Evolutionary conservation across 345 rosid species (phyloP).

Genomic region (Eucalyptus paniculata): DNA sequence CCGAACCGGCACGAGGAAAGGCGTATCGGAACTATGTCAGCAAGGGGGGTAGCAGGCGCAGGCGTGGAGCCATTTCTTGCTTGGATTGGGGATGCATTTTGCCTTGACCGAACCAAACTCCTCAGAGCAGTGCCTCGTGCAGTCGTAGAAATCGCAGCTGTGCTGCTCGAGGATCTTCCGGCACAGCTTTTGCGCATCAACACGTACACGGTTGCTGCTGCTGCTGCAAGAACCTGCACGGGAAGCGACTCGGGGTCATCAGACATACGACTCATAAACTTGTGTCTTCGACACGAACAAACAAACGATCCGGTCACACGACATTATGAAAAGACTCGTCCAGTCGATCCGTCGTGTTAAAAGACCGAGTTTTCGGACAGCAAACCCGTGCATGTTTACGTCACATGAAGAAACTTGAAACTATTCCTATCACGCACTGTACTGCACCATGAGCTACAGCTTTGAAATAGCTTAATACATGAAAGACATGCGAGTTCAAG

Average conservation of each 20-base stretch:
- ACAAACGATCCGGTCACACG: neutral
- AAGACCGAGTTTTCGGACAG: too few species aligned
- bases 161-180: neutral
- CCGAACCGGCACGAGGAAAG: neutral
- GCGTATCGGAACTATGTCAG: neutral
- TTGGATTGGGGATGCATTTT: neutral
- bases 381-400: too few species aligned
- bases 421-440: neutral
- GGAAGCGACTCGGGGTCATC: too few species aligned
- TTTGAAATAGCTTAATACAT: too few species aligned
- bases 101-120: neutral
- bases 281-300: neutral
- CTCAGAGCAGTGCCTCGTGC: neutral
- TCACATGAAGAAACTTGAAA: too few species aligned
- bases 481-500: too few species aligned
- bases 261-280: neutral
- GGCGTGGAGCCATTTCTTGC: neutral
- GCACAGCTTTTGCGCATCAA: neutral
- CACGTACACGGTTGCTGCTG: neutral
- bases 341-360: too few species aligned
- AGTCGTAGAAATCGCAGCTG: neutral
- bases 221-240: neutral
- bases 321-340: too few species aligned
- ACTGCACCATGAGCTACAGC: neutral
- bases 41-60: neutral